Conservation (phyloP, 129 eudicot genomes). For the Saussurea involucrata region DNA sequence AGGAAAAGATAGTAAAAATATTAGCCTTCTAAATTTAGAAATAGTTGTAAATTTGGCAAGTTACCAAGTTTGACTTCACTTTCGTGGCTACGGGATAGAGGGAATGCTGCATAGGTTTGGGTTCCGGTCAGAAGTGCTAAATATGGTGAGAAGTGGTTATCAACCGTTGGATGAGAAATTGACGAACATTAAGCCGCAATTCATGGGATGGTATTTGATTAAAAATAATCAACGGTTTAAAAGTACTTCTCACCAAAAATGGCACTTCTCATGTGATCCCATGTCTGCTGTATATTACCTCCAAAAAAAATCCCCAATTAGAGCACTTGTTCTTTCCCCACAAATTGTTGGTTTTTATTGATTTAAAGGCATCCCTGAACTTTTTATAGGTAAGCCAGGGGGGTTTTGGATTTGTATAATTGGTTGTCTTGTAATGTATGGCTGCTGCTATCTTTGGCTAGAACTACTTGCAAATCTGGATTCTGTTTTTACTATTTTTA, state of each 20-base stretch:
- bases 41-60: not conserved
- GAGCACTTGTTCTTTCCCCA: not conserved
- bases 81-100: not conserved
- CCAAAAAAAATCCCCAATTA: too few relatives aligned
- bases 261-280: too few relatives aligned
- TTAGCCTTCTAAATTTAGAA: not conserved
- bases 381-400: not conserved
- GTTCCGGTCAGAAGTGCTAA: too few relatives aligned
- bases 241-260: too few relatives aligned
- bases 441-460: not conserved
- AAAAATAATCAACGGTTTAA: too few relatives aligned
- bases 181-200: too few relatives aligned
- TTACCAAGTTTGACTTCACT: not conserved
- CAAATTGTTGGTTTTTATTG: not conserved
- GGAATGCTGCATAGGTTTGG: not conserved
- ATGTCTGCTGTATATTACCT: too few relatives aligned
- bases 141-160: too few relatives aligned
- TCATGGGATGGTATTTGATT: too few relatives aligned
- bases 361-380: not conserved
- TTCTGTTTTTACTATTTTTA: not conserved
- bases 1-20: not conserved
- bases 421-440: not conserved
- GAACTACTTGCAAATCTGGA: slow-evolving; percentile 3
- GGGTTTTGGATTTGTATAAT: not conserved
- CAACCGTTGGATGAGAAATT: too few relatives aligned